These are phyloP conservation scores for Didymella pomorum DNA, from an alignment of 2,329 filamentous ascomycete species.

Conservation along the genomic window DNA sequence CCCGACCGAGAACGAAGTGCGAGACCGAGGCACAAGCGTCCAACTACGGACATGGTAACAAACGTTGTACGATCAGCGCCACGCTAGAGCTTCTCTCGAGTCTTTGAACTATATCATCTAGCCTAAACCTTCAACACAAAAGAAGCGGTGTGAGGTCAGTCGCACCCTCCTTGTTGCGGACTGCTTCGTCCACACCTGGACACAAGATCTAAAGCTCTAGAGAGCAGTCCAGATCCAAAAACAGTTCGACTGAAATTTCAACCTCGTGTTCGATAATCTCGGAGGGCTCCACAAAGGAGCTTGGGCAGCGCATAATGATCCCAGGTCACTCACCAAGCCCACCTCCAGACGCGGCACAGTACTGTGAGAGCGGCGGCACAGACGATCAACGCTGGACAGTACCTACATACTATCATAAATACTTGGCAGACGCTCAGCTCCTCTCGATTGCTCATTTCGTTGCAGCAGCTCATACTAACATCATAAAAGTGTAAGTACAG, in stretches of 20 bases:
- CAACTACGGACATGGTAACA: background rate
- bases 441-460: too few relatives aligned
- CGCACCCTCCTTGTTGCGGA: background rate
- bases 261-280: background rate
- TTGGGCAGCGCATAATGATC: background rate
- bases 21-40: background rate
- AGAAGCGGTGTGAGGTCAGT: conserved; percentile 6
- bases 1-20: background rate
- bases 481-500: background rate
- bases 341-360: background rate
- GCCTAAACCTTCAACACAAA: background rate
- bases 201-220: background rate
- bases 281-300: background rate
- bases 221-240: background rate
- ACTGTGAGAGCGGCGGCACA: too few relatives aligned
- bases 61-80: conserved; percentile 2
- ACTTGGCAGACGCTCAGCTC: too few relatives aligned
- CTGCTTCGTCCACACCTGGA: background rate
- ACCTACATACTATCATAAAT: too few relatives aligned
- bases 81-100: background rate
- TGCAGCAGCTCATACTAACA: too few relatives aligned
- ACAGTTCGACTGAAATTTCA: background rate
- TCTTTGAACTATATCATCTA: background rate
- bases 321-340: background rate
- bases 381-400: background rate